Evolutionary conservation across 768 basidiomycete genomes (phyloP), one percentile per base, ranked within the genome.

Genomic region (Amanita muscaria): DNA sequence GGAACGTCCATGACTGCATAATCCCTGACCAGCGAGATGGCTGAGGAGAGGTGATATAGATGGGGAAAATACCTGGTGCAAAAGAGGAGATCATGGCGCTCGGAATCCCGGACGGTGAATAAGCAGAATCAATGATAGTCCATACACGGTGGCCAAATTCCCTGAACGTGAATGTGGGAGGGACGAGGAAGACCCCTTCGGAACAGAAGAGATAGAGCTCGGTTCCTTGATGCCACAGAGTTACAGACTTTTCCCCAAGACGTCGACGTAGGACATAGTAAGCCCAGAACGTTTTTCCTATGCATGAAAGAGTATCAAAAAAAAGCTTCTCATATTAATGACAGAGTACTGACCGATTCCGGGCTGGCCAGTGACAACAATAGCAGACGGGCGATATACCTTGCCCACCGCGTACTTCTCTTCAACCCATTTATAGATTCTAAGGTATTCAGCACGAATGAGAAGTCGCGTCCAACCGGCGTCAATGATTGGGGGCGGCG

Each of bases 401-500:
- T 48, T 27, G 32, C 39, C 39, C 32, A 32, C 36, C 31, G 0
- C 11, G 14, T 24, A 40, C 37, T 40, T 32, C 12, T 41, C 39
- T 47, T 47, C 39, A 35, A 48, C 47, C 33, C 33, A 34, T 15
- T 48, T 35, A 48, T 40, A 48, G 40, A 42, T 35, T 42, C 47
- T 41, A 36, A 48, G 32, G 47, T 48, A 48, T 42, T 48, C 47
- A 42, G 47, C 47, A 42, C 41, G 19, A 48, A 48, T 40, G 31
- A 37, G 33, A 48, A 35, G 24, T 42, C 21, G 33, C 18, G 6
- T 16, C 32, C 33, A 42, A 0, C 18, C 16, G 16, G 33, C 29
- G 4, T 48, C 40, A 41, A 48, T 39, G 15, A 40, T 48, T 42
- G 33, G 47, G 47, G 47, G 32, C 18, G 35, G 35, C 15, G 18